phyloP scores from a whole-genome alignment of 805 yeast species.

The Lipomyces chichibuensis region DNA sequence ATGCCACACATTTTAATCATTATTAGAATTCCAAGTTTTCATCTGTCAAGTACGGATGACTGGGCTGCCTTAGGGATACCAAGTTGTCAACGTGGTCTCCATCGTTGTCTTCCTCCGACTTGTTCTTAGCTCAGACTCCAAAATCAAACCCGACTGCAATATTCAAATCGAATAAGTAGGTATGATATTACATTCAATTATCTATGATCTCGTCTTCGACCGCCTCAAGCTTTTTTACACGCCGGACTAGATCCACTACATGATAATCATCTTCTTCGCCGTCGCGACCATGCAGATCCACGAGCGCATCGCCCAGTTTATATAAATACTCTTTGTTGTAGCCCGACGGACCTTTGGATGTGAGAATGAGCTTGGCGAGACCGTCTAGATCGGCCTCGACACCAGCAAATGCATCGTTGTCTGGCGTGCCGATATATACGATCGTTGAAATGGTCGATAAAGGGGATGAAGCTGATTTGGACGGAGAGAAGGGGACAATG shows the following conservation, averaged over 20 bases:
- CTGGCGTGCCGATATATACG: conserved; percentile 82
- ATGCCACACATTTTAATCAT: no score
- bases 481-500: conserved; percentile 63
- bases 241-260: conserved; percentile 15
- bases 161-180: not conserved
- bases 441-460: conserved; percentile 50
- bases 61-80: no score
- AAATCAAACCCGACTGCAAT: not conserved
- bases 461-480: conserved; percentile 13
- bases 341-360: conserved; percentile 78
- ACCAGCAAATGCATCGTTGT: conserved; percentile 81
- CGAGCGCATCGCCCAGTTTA: conserved; percentile 56
- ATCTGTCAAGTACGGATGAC: no score
- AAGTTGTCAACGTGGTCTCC: no score
- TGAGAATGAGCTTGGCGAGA: conserved; percentile 64
- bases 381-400: conserved; percentile 60
- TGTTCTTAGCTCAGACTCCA: not conserved
- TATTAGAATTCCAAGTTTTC: no score
- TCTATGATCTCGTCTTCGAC: conserved; percentile 2
- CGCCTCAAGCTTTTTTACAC: conserved; percentile 17
- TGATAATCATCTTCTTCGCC: conserved; percentile 21
- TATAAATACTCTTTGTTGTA: conserved; percentile 70
- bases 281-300: conserved; percentile 40
- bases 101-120: no score
- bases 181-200: no score